Evolutionary conservation across 768 basidiomycete genomes (phyloP).

Genomic region (Suillus subluteus): DNA sequence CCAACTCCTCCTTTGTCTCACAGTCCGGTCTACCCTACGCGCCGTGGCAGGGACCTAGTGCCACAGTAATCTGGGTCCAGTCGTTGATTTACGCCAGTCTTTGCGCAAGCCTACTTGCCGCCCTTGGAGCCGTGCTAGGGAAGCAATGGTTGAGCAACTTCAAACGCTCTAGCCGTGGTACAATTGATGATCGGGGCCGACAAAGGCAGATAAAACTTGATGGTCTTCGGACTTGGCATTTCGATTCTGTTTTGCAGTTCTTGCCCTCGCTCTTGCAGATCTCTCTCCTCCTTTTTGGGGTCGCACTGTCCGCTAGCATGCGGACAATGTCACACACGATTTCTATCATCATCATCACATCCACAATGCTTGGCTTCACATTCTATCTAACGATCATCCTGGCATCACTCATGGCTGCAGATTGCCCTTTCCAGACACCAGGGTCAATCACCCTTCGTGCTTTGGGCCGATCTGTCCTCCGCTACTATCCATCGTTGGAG

Average conservation of each 20-base stretch:
- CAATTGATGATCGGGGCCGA: constrained; percentile 9
- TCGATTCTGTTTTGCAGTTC: constrained; percentile 8
- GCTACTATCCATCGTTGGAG: constrained; percentile 3
- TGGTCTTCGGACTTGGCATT: constrained; percentile 14
- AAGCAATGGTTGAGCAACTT: constrained; percentile 16
- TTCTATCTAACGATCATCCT: constrained; percentile 14
- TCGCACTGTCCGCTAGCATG: constrained; percentile 7
- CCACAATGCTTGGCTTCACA: constrained; percentile 1
- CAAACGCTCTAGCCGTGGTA: constrained; percentile 12
- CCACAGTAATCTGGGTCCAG: constrained; percentile 17
- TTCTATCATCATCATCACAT: constrained; percentile 1
- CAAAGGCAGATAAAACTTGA: constrained; percentile 15
- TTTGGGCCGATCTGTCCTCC: constrained; percentile 2
- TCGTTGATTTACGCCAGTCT: constrained; percentile 21
- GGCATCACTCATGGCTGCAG: constrained; percentile 7
- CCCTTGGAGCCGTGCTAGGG: constrained; percentile 17
- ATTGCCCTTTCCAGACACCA: constrained; percentile 15
- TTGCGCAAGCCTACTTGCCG: constrained; percentile 18
- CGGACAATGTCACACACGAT: constrained; percentile 3
- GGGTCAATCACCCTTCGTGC: constrained; percentile 1
- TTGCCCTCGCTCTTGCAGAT: constrained; percentile 14
- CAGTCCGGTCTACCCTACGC: not conserved
- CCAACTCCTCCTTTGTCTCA: constrained; percentile 1
- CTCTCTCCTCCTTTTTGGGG: constrained; percentile 13
- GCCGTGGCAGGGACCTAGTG: not conserved